phyloP scores from a whole-genome alignment of 306 rosid species.

The Ochetophila trinervis region DNA sequence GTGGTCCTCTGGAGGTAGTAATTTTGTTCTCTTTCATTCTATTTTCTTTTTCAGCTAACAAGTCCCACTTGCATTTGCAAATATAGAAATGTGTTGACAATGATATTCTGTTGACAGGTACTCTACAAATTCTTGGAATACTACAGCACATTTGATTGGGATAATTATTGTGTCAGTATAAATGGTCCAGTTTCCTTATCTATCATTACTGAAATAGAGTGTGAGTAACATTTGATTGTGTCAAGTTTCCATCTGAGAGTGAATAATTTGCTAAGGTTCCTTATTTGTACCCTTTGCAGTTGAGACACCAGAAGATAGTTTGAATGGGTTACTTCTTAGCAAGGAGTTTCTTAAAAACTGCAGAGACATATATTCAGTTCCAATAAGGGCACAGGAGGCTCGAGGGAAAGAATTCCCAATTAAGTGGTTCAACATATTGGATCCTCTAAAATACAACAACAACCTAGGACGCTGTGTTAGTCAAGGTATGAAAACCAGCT shows the following conservation, averaged over 20 bases:
- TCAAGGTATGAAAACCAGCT: conserved; percentile 38
- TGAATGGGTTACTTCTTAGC: conserved; percentile 37
- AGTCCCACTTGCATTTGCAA: conserved; percentile 18
- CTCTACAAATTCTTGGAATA: conserved; percentile 61
- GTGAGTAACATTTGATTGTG: conserved; percentile 33
- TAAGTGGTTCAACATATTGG: conserved; percentile 58
- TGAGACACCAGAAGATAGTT: conserved; percentile 38
- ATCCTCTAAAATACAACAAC: conserved; percentile 63
- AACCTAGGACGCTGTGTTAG: conserved; percentile 67
- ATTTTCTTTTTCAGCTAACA: conserved; percentile 12
- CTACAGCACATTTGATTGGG: conserved; percentile 65
- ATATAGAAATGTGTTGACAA: conserved; percentile 21
- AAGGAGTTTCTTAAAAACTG: conserved; percentile 49
- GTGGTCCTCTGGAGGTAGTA: conserved; percentile 71
- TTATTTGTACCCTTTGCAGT: conserved; percentile 26
- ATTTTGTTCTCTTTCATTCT: conserved; percentile 3
- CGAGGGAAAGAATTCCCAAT: conserved; percentile 35
- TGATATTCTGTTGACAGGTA: conserved; percentile 43
- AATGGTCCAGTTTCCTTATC: conserved; percentile 52
- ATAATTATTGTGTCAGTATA: conserved; percentile 40
- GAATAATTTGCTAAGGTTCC: conserved; percentile 16
- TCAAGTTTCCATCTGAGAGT: conserved; percentile 9
- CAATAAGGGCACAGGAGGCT: conserved; percentile 25
- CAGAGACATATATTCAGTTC: conserved; percentile 42
- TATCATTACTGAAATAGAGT: conserved; percentile 45